These are phyloP conservation scores for Blastomyces emzantsi DNA, from an alignment of 2,329 filamentous ascomycete species.

Conservation along the genomic window DNA sequence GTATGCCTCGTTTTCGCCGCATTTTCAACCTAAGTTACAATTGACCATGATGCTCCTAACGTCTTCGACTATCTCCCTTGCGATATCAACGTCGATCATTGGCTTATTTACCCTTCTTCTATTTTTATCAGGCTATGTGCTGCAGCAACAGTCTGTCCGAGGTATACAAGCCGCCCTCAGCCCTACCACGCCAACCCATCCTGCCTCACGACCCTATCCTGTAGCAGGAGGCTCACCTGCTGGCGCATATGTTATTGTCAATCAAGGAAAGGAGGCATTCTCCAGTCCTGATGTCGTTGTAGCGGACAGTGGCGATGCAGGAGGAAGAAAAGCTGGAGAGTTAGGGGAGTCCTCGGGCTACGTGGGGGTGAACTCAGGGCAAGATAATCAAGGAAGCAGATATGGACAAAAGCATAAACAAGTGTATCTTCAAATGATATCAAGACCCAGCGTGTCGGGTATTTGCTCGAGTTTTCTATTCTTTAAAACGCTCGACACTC, in stretches of 20 bases:
- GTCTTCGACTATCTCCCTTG: conserved; percentile 36
- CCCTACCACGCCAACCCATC: background rate
- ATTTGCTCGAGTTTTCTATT: conserved; percentile 40
- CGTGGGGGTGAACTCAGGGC: background rate
- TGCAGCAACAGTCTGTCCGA: conserved; percentile 77
- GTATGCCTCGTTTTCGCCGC: background rate
- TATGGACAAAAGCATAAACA: conserved; percentile 5
- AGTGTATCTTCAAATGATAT: conserved; percentile 38
- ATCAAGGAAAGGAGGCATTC: conserved; percentile 1
- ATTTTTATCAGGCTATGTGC: conserved; percentile 76
- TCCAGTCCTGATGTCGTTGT: conserved; percentile 1
- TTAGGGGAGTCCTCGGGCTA: background rate
- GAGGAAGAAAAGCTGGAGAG: background rate
- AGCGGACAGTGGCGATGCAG: background rate
- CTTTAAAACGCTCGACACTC: conserved; percentile 33
- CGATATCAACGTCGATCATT: conserved; percentile 45
- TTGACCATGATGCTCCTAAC: conserved; percentile 38
- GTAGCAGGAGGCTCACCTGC: background rate
- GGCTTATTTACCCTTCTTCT: conserved; percentile 69
- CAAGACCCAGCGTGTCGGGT: conserved; percentile 34
- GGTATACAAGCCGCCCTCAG: conserved; percentile 50
- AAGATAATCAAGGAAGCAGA: background rate
- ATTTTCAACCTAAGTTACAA: background rate
- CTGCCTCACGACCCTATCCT: conserved; percentile 4
- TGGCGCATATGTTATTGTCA: conserved; percentile 1